phyloP scores from a whole-genome alignment of 768 basidiomycete genomes.

The Boletus huronensis region DNA sequence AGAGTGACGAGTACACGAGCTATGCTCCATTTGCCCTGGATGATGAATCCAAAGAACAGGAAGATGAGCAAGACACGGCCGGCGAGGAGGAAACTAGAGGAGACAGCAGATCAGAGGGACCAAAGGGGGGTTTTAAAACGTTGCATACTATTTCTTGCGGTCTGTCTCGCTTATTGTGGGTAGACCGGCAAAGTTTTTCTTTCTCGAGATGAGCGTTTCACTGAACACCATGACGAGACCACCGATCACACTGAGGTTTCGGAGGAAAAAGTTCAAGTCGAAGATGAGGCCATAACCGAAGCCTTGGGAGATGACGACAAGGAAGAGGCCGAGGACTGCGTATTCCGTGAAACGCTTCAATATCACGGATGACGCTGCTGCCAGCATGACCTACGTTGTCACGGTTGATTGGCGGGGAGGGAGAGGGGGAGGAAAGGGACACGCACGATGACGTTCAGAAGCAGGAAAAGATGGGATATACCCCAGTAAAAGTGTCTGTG shows the following conservation, averaged over 20 bases:
- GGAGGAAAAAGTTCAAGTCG: conserved; percentile 99
- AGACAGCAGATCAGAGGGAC: conserved; percentile 1
- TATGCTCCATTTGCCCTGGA: conserved; percentile 90
- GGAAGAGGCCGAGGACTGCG: conserved; percentile 84
- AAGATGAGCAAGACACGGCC: conserved; percentile 97
- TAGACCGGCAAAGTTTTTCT: conserved; percentile 85
- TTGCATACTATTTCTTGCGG: conserved; percentile 92
- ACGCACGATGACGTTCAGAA: conserved; percentile 88
- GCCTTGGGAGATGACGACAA: conserved; percentile 91
- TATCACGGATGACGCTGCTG: conserved; percentile 82
- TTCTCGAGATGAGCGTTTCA: conserved; percentile 87
- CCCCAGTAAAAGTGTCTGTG: conserved; percentile 97
- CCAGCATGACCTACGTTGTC: conserved; percentile 73
- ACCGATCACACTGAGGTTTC: conserved; percentile 96
- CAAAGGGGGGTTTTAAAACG: not conserved
- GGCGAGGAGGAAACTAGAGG: conserved; percentile 85
- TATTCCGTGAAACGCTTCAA: conserved; percentile 83
- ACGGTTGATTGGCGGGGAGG: not conserved
- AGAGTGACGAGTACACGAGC: conserved; percentile 84
- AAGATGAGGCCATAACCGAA: conserved; percentile 99
- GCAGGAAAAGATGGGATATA: conserved; percentile 87
- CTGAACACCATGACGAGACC: conserved; percentile 99
- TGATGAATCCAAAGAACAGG: conserved; percentile 96
- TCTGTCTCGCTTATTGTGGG: conserved; percentile 91
- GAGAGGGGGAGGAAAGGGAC: not conserved